phyloP scores from a whole-genome alignment of 345 rosid species.

The Eucalyptus lansdowneana region DNA sequence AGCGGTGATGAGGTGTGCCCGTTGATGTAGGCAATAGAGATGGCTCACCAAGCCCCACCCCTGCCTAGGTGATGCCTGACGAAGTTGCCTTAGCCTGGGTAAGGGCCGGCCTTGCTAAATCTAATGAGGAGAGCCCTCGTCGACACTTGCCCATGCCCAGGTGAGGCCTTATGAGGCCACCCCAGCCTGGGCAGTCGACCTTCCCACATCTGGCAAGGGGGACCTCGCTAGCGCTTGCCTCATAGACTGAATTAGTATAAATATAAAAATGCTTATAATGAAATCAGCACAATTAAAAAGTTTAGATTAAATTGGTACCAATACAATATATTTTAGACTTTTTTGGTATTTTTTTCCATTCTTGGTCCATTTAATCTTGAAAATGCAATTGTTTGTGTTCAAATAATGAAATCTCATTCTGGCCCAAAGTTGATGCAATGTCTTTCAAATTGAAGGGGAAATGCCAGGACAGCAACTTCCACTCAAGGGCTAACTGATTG shows the following conservation, averaged over 20 bases:
- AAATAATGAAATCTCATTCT: background rate
- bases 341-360: no score
- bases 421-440: background rate
- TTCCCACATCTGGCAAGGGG: background rate
- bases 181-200: fast-evolving
- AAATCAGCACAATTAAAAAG: no score
- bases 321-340: no score
- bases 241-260: no score
- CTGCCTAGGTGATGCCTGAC: fast-evolving
- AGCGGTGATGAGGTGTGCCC: background rate
- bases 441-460: background rate
- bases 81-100: background rate
- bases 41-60: background rate
- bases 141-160: background rate
- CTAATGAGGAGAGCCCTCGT: no score
- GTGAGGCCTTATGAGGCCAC: background rate
- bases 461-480: background rate
- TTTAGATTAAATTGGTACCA: no score
- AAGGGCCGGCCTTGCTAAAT: background rate
- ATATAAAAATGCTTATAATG: no score
- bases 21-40: background rate
- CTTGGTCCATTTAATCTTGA: background rate
- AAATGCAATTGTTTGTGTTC: background rate
- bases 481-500: background rate
- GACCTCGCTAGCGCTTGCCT: background rate